Conservation (phyloP, 352 stramenopile species). For the Phytophthora vignae region DNA sequence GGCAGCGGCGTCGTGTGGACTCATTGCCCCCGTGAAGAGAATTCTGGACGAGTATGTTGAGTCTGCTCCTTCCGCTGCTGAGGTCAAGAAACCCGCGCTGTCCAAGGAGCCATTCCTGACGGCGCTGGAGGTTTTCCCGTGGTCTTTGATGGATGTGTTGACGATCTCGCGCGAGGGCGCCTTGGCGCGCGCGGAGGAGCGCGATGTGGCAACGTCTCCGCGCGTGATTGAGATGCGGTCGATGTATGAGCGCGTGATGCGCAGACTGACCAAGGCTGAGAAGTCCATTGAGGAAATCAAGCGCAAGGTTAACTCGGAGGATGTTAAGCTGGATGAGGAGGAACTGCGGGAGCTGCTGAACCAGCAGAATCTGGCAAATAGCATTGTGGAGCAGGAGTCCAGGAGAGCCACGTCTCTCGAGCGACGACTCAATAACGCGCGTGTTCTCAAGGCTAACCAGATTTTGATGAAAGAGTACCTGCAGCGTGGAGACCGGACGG, state of each 20-base stretch:
- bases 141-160: slow-evolving; percentile 62
- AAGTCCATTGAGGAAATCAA: slow-evolving; percentile 27
- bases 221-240: slow-evolving; percentile 56
- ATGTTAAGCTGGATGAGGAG: slow-evolving; percentile 30
- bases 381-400: slow-evolving; percentile 37
- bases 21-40: slow-evolving; percentile 49
- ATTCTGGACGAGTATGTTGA: slow-evolving; percentile 74
- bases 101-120: slow-evolving; percentile 45
- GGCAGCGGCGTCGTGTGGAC: slow-evolving; percentile 61
- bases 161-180: slow-evolving; percentile 54
- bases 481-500: slow-evolving; percentile 48
- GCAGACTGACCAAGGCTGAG: slow-evolving; percentile 31
- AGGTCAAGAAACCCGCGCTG: slow-evolving; percentile 40
- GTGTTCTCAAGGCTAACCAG: slow-evolving; percentile 53
- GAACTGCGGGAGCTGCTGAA: slow-evolving; percentile 31
- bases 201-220: slow-evolving; percentile 53
- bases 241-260: slow-evolving; percentile 49
- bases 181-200: slow-evolving; percentile 42
- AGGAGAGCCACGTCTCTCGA: slow-evolving; percentile 48
- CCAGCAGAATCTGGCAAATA: slow-evolving; percentile 26
- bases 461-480: slow-evolving; percentile 63
- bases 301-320: slow-evolving; percentile 16
- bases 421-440: slow-evolving; percentile 49
- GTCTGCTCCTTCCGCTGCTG: slow-evolving; percentile 17
- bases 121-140: slow-evolving; percentile 64